phyloP scores from a whole-genome alignment of 208 protist species.

The Trypanosoma melophagium region DNA sequence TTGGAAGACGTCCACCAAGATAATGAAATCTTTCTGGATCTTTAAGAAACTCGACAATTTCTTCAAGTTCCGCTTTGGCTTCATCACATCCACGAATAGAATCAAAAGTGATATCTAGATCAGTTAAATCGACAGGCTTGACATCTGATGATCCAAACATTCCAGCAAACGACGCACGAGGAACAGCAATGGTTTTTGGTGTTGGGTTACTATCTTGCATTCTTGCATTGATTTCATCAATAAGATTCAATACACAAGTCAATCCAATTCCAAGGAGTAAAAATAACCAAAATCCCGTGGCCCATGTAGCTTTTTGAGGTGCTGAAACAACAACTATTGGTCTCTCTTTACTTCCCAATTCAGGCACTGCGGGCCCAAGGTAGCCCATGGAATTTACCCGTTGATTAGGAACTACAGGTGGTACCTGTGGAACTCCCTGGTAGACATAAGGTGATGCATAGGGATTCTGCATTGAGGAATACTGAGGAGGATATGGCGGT shows the following conservation, averaged over 20 bases:
- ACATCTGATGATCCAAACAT: conserved; percentile 63
- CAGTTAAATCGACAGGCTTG: conserved; percentile 75
- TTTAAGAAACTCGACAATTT: conserved; percentile 94
- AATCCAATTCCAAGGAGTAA: conserved; percentile 75
- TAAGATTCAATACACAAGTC: conserved; percentile 51
- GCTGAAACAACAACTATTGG: conserved; percentile 80
- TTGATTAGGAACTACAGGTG: conserved; percentile 6
- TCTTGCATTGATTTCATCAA: conserved; percentile 48
- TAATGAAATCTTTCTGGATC: conserved; percentile 92
- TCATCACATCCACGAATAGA: conserved; percentile 89
- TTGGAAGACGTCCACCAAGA: conserved; percentile 95
- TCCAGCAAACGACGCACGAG: conserved; percentile 27
- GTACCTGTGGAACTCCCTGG: conserved; percentile 15
- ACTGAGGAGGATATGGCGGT: conserved; percentile 22
- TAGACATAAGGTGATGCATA: conserved; percentile 10
- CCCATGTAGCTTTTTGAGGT: conserved; percentile 65
- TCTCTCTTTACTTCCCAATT: conserved; percentile 74
- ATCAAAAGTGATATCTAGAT: conserved; percentile 84
- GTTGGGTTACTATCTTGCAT: conserved; percentile 35
- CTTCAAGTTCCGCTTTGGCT: conserved; percentile 91
- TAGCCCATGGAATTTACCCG: conserved; percentile 6
- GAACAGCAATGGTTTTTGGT: conserved; percentile 25
- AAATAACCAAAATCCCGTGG: conserved; percentile 60
- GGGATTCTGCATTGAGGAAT: conserved; percentile 8
- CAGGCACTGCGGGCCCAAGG: conserved; percentile 20